Percentiles rank a stretch among this genome's conserved stretches.
phyloP scores from a whole-genome alignment of 768 basidiomycete species.

The Cubamyces lactineus region DNA sequence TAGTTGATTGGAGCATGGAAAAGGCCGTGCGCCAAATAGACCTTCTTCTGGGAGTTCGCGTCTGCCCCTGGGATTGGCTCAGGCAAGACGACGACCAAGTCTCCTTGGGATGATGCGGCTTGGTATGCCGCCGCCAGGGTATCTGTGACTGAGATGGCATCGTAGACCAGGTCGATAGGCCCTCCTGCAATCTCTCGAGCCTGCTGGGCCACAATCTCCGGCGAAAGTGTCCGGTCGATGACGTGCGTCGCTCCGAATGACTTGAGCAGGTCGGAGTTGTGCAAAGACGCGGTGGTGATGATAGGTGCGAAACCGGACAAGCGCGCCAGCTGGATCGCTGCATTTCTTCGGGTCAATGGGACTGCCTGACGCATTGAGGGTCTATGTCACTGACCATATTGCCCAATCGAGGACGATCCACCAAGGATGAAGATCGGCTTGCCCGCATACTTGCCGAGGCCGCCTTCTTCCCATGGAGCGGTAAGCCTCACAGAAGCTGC shows the following conservation, averaged over 20 bases:
- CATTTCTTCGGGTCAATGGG: too few relatives aligned
- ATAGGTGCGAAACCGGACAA: slow-evolving; percentile 34
- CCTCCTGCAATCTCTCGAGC: slow-evolving; percentile 8
- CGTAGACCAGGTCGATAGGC: slow-evolving; percentile 26
- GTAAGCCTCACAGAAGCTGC: slow-evolving; percentile 19
- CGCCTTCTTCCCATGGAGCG: slow-evolving; percentile 32
- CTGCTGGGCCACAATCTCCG: slow-evolving; percentile 1
- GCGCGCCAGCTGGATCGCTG: slow-evolving; percentile 31
- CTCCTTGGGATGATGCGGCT: slow-evolving; percentile 23
- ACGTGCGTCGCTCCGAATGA: slow-evolving; percentile 34
- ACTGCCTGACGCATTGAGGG: background rate
- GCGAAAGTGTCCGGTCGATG: slow-evolving; percentile 27
- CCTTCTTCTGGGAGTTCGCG: slow-evolving; percentile 9
- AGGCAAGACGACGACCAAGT: slow-evolving; percentile 19
- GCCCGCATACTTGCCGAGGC: slow-evolving; percentile 34
- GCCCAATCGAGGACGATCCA: slow-evolving; percentile 32
- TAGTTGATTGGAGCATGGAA: background rate
- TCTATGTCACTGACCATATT: slow-evolving; percentile 28
- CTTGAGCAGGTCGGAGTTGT: slow-evolving; percentile 22
- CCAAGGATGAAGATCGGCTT: slow-evolving; percentile 35
- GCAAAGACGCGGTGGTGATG: slow-evolving; percentile 25
- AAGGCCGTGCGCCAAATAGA: slow-evolving; percentile 13
- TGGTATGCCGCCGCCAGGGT: slow-evolving; percentile 25
- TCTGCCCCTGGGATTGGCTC: slow-evolving; percentile 3
- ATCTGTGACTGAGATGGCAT: slow-evolving; percentile 26